phyloP scores from a whole-genome alignment of 768 basidiomycete genomes.

The Rhizopogon vinicolor region DNA sequence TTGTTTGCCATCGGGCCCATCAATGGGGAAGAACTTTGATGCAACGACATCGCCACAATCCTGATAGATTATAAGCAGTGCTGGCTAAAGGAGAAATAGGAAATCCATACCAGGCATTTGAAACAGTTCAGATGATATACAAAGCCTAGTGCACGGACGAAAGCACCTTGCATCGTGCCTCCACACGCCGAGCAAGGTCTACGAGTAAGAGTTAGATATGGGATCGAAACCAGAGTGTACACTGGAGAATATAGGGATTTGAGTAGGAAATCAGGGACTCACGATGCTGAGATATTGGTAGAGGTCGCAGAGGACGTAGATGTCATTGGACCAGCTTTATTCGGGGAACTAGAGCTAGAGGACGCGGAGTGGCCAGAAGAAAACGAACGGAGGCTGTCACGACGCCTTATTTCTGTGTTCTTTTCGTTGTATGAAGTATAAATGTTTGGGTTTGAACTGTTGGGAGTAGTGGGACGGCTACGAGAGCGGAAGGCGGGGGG shows the following conservation, averaged over 20 bases:
- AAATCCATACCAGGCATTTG: slow-evolving; percentile 81
- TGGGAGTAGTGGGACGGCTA: slow-evolving; percentile 59
- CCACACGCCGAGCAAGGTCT: slow-evolving; percentile 78
- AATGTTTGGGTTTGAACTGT: slow-evolving; percentile 41
- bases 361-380: slow-evolving; percentile 54
- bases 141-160: slow-evolving; percentile 90
- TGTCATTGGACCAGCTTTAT: slow-evolving; percentile 43
- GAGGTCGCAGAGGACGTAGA: slow-evolving; percentile 50
- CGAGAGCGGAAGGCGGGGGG: slow-evolving; percentile 44
- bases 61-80: slow-evolving; percentile 36
- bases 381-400: slow-evolving; percentile 43
- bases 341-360: slow-evolving; percentile 37
- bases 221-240: slow-evolving; percentile 3
- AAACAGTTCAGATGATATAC: slow-evolving; percentile 98
- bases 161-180: slow-evolving; percentile 87
- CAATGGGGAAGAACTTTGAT: slow-evolving; percentile 98
- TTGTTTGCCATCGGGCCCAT: slow-evolving; percentile 83
- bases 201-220: slow-evolving; percentile 1
- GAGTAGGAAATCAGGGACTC: slow-evolving; percentile 27
- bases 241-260: slow-evolving; percentile 7
- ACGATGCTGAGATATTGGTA: slow-evolving; percentile 54
- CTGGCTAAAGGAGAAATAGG: neutral
- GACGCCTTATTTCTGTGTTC: slow-evolving; percentile 43
- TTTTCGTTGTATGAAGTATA: slow-evolving; percentile 52
- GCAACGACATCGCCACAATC: slow-evolving; percentile 97